Conservation (phyloP, 2,329 filamentous ascomycete species). For the Talaromyces albobiverticillius region DNA sequence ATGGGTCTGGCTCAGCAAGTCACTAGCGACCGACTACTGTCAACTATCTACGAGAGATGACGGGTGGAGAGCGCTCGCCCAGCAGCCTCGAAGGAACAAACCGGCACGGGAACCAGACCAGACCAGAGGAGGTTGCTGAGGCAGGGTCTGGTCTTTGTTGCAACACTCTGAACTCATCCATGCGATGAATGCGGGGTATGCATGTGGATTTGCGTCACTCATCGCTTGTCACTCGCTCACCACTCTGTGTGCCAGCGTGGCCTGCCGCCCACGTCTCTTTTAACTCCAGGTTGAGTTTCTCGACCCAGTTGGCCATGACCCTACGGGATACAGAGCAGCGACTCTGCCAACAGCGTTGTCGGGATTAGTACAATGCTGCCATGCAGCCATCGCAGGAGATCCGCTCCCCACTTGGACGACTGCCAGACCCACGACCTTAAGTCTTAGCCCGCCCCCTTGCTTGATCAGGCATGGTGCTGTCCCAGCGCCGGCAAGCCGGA, state of each 20-base stretch:
- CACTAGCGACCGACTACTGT: no score
- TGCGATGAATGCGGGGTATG: conserved; percentile 15
- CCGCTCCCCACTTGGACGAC: conserved; percentile 9
- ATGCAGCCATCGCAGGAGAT: no score
- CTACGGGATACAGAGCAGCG: no score
- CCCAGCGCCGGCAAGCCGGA: background rate
- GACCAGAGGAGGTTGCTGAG: background rate
- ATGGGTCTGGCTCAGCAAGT: conserved; percentile 2
- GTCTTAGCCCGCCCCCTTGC: background rate
- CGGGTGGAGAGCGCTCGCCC: background rate
- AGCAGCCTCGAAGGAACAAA: background rate
- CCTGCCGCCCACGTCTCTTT: background rate
- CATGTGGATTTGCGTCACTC: conserved; percentile 11
- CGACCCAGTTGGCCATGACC: no score
- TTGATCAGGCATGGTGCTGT: background rate
- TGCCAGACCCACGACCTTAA: conserved; percentile 11
- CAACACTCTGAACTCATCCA: conserved; percentile 1
- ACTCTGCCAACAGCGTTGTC: no score
- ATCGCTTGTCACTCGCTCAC: background rate
- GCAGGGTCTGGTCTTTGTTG: background rate
- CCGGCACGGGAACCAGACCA: background rate
- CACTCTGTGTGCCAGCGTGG: no score
- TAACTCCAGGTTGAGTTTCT: no score
- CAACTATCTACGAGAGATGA: no score
- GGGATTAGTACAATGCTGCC: no score